Conservation (phyloP, 495 filamentous ascomycete species). For the Penicillium nucicola region DNA sequence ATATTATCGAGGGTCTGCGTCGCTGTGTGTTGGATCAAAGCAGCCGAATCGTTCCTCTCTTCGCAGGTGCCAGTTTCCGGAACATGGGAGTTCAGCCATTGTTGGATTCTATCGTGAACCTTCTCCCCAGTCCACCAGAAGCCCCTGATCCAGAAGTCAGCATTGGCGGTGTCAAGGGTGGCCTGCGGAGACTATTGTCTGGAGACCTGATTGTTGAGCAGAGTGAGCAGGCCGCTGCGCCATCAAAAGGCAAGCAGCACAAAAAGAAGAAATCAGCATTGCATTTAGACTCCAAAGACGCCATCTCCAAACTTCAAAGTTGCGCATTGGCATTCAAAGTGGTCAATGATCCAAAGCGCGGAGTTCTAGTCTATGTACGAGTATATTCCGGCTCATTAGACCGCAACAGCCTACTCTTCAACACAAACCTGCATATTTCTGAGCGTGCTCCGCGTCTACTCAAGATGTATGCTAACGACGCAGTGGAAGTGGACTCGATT, state of each 20-base stretch:
- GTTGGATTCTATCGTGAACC: slow-evolving; percentile 80
- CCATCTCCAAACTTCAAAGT: slow-evolving; percentile 65
- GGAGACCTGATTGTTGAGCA: slow-evolving; percentile 46
- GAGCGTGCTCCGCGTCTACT: slow-evolving; percentile 80
- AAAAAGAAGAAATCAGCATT: slow-evolving; percentile 33
- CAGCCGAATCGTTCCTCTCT: slow-evolving; percentile 75
- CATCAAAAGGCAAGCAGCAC: slow-evolving; percentile 36
- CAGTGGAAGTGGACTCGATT: slow-evolving; percentile 78
- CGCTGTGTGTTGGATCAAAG: slow-evolving; percentile 55
- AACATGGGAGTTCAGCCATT: slow-evolving; percentile 95
- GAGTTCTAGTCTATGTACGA: slow-evolving; percentile 86
- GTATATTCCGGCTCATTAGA: slow-evolving; percentile 84
- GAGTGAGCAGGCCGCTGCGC: slow-evolving; percentile 30
- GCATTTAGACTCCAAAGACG: slow-evolving; percentile 42
- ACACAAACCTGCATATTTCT: slow-evolving; percentile 78
- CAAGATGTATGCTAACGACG: slow-evolving; percentile 89
- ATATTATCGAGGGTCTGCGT: slow-evolving; percentile 72
- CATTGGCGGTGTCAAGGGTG: slow-evolving; percentile 51
- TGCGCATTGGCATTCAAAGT: slow-evolving; percentile 97
- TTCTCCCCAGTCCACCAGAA: slow-evolving; percentile 81
- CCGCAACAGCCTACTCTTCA: slow-evolving; percentile 73
- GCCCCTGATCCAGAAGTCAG: slow-evolving; percentile 75
- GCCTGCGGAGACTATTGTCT: slow-evolving; percentile 49
- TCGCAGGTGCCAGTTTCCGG: slow-evolving; percentile 86
- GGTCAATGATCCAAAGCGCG: slow-evolving; percentile 79